Base-by-base conservation (phyloP, 257 asterid species). In the Gentiana macrophylla region DNA sequence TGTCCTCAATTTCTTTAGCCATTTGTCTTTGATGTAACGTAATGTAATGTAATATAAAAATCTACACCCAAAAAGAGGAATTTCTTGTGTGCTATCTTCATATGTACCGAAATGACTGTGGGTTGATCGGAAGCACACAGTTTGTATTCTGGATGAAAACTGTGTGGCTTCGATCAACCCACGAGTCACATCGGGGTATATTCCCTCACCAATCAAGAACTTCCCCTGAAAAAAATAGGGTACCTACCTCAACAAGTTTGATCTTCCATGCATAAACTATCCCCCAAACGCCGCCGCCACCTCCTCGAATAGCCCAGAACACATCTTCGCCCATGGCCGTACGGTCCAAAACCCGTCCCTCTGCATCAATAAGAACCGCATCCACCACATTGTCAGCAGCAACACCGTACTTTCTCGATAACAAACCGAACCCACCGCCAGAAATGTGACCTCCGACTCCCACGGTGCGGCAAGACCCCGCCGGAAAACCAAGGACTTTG, bases 271-370 rank as follows among this genome's bases (percentile, higher is more conserved):
- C 68, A 3, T 79, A 51, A 32, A 82, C 56, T 32, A 82, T 55
- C 1, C 82, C 90, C 7, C 76, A 79, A 53, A 86, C 77, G 6
- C 68, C 86, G 4, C 76, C 91, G 6, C 91, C 86, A 0, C 91
- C 91, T 7, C 86, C 91, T 60, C 84, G 43, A 4, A 82, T 77
- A 0, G 84, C 86, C 84, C 84, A 80, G 35, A 77, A 80, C 15
- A 74, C 45, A 54, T 77, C 78, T 45, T 72, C 77, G 0, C 77
- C 88, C 88, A 77, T 77, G 10, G 66, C 64, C 15, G 37, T 6
- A 34, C 77, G 53, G 50, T 80, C 70, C 10, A 65, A 73, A 45
- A 73, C 60, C 2, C 56, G 38, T 0, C 86, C 89, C 2, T 51
- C 3, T 0, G 37, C 78, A 5, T 71, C 68, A 53, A 76, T 48